Evolutionary conservation across 495 filamentous ascomycete genomes (phyloP).

Genomic region (Xylaria castorea): DNA sequence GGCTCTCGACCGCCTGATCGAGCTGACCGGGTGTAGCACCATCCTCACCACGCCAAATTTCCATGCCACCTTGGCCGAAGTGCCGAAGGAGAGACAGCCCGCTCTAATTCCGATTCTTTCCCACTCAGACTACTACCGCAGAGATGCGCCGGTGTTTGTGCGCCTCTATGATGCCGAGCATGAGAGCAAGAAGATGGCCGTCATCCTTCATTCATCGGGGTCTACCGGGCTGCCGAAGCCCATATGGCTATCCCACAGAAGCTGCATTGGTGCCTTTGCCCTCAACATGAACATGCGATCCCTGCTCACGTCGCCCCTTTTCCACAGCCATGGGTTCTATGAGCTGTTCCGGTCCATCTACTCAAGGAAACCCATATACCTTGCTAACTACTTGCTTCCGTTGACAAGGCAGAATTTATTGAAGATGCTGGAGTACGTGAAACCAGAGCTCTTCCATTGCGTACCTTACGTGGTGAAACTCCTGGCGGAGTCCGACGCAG

Average conservation of each 20-base stretch:
- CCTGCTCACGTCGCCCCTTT: conserved; percentile 40
- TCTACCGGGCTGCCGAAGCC: conserved; percentile 66
- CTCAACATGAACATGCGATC: conserved; percentile 34
- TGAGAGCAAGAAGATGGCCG: conserved; percentile 36
- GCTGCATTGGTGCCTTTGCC: conserved; percentile 40
- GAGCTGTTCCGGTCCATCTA: conserved; percentile 49
- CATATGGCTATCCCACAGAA: conserved; percentile 40
- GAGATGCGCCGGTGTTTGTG: conserved; percentile 25
- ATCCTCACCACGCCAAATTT: conserved; percentile 43
- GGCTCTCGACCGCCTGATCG: conserved; percentile 51
- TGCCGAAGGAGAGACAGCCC: conserved; percentile 24
- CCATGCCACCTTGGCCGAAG: conserved; percentile 37
- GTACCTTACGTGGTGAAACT: conserved; percentile 60
- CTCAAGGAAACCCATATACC: conserved; percentile 12
- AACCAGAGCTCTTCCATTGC: conserved; percentile 50
- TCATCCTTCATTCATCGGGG: conserved; percentile 57
- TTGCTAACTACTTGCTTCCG: conserved; percentile 41
- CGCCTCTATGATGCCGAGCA: conserved; percentile 29
- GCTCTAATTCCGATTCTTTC: conserved; percentile 28
- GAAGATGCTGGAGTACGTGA: conserved; percentile 45
- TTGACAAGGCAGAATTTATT: conserved; percentile 50
- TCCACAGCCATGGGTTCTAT: conserved; percentile 54
- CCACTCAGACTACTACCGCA: conserved; percentile 28
- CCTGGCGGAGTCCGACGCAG: conserved; percentile 51
- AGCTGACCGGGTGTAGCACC: conserved; percentile 44